Base-by-base conservation (phyloP, 164 flowering plant genomes). In the Hamamelis virginiana region DNA sequence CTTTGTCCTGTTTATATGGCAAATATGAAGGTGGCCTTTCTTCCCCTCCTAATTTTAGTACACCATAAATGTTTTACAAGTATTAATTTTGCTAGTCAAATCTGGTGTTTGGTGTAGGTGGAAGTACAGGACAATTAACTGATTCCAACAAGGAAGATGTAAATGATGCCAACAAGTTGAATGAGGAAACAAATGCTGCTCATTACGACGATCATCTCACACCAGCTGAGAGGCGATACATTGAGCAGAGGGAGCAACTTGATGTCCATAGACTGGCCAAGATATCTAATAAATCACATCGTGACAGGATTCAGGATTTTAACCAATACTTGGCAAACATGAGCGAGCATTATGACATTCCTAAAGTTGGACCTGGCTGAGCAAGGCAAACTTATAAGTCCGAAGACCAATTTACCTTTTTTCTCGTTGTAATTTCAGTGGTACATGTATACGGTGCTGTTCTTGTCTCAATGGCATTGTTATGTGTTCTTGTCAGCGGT, bases 311-410 rank as follows among this genome's bases (percentile, higher is more conserved):
- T 69, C 80, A 88, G 67, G 92, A 90, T 45, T 95, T 92, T 82
- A 95, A 95, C 68, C 96, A 95, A 80, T 95, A 91, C 74, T 80
- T 95, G 56, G 98, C 99, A 5, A 92, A 95, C 72, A 80, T 91
- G 88, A 92, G 98, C 28, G 99, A 95, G 89, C 99, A 95, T 73
- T 95, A 92, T 60, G 99, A 92, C 83, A 95, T 95, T 65, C 98
- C 99, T 27, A 95, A 95, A 82, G 99, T 95, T 72, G 99, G 99
- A 53, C 99, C 99, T 57, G 98, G 97, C 65, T 92, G 65, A 90
- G 55, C 13, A 15, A 25, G 16, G 26, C 1, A 5, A 62, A 62
- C 10, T n/a, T 43, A 15, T 1, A 16, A 27, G n/a, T 26, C 38
- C 33, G 15, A 25, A 10, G 60, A 11, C 62, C 45, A 59, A 27